Base-by-base conservation (phyloP, 1,284 basidiomycete species). In the Cutaneotrichosporon cutaneum region DNA sequence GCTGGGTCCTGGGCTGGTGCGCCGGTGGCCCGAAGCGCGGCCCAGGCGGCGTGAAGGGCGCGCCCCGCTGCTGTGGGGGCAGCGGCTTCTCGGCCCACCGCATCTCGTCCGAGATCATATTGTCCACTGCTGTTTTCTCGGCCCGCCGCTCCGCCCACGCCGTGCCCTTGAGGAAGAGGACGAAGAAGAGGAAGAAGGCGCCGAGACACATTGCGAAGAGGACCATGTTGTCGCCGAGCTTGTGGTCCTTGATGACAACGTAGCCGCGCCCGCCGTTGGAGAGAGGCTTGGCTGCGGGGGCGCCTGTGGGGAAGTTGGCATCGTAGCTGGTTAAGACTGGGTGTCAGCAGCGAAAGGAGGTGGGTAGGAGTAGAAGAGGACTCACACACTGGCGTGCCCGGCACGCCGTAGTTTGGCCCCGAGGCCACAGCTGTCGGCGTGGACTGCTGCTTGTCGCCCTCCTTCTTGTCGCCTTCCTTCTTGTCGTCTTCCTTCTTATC, bases 321-420 rank as follows among this genome's bases (percentile, higher is more conserved):
- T 69, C 66, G 59, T 72, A 72, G 11, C 67, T 58, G 24, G 68
- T 73, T 13, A 70, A 42, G 48, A 62, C 73, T 73, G 58, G n/a
- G n/a, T n/a, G n/a, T n/a, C 4, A 8, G 48, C 45, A 58, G 54
- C 45, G 51, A 21, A 10, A 11, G 10, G 35, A 52, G 13, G 54
- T 16, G 54, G 44, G 44, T 57, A 33, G 42, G 44, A 48, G 47
- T 11, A 2, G 14, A 26, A 24, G 14, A n/a, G 33, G 39, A 59
- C 35, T 32, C 39, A 55, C 47, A 35, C 22, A 54, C 22, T 2
- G 32, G 27, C 16, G 16, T 52, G 27, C 48, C 27, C 27, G 27
- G 27, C 16, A 30, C 6, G 27, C 50, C 47, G 47, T 11, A 16
- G 7, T 6, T 10, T 3, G 47, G 13, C 11, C 47, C 50, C 7